A percentile compares a stretch with the other conserved stretches of the same genome.
These are phyloP conservation scores for Sonneratia alba DNA, from an alignment of 345 rosid genomes.

Conservation along the genomic window DNA sequence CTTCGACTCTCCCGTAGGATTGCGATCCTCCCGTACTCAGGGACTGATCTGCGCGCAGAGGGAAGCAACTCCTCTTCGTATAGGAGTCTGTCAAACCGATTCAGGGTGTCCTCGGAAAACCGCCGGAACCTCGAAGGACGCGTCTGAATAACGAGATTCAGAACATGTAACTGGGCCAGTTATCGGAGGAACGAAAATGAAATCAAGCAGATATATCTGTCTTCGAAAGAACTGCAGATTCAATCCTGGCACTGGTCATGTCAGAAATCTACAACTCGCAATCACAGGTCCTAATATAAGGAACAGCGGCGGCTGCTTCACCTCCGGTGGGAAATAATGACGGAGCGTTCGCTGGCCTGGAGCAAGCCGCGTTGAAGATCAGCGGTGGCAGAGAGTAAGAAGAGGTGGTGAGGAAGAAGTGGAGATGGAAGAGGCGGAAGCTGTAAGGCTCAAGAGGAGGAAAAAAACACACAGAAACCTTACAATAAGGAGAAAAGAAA, in stretches of 20 bases:
- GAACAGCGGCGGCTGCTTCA: neutral
- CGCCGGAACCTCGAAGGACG: neutral
- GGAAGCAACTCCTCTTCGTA: neutral
- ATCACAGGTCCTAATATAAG: neutral
- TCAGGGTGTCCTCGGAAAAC: slow-evolving; percentile 10
- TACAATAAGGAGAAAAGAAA: neutral
- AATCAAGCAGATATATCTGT: neutral
- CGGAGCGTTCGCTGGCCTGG: neutral
- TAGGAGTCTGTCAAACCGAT: neutral
- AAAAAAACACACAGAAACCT: neutral
- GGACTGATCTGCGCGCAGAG: slow-evolving; percentile 11
- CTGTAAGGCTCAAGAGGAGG: neutral
- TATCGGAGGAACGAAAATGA: neutral
- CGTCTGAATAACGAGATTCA: no score
- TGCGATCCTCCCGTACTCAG: slow-evolving; percentile 13
- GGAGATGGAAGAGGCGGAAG: neutral
- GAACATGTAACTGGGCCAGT: no score
- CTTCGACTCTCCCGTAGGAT: slow-evolving; percentile 13
- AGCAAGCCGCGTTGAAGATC: neutral
- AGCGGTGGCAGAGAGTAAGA: neutral
- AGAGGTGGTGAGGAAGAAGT: neutral
- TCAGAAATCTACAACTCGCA: neutral
- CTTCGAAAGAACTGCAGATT: neutral
- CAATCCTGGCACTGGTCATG: no score
- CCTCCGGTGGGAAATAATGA: neutral